Conservation (phyloP, 352 stramenopile genomes). For the Globisporangium abappressorium region DNA sequence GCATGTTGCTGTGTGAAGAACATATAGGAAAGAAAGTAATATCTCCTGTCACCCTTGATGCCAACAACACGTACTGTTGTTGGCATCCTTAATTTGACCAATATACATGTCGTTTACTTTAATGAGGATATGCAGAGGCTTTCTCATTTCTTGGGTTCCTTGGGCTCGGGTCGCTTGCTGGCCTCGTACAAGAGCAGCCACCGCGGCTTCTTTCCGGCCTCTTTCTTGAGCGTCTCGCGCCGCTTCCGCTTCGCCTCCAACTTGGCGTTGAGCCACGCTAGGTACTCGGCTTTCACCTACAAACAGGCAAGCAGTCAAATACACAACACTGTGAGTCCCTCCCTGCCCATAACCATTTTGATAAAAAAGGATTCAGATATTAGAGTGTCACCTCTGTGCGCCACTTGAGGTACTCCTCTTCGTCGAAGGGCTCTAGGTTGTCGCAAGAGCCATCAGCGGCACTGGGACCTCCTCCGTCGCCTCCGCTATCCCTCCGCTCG, state of each 20-base stretch:
- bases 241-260: conserved; percentile 46
- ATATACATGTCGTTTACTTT: neutral
- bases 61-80: neutral
- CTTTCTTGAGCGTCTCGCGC: conserved; percentile 44
- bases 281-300: conserved; percentile 70
- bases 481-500: conserved; percentile 9
- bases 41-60: neutral
- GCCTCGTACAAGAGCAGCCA: conserved; percentile 72
- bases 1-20: neutral
- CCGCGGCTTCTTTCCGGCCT: conserved; percentile 56
- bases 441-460: conserved; percentile 27
- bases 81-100: neutral
- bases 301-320: neutral
- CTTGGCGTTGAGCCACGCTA: conserved; percentile 67
- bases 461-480: neutral
- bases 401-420: conserved; percentile 62
- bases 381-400: conserved; percentile 36
- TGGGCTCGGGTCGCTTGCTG: conserved; percentile 38
- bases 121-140: neutral
- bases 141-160: conserved; percentile 20
- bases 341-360: neutral
- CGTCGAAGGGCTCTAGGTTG: conserved; percentile 33
- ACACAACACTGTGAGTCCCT: neutral
- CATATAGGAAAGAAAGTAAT: neutral
- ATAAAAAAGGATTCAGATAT: neutral